A percentile compares a stretch with the other conserved stretches of the same genome.
These are phyloP conservation scores for Ploettnerulaceae sp. DNA, from an alignment of 2,329 filamentous ascomycete species.

Conservation along the genomic window DNA sequence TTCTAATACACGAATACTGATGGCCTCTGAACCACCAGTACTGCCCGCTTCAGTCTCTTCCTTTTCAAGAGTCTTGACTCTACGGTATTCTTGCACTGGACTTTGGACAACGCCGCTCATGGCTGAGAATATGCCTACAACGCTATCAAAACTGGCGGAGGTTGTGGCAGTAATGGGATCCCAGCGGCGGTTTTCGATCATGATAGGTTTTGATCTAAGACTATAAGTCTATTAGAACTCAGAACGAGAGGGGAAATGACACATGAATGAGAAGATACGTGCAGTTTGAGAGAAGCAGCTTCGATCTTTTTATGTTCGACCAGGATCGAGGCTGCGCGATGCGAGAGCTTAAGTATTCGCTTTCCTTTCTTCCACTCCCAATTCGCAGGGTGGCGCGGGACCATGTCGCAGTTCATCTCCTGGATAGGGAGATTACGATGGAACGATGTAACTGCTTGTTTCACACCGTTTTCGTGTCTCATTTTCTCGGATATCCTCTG, in stretches of 20 bases:
- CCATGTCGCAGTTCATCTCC: conserved; percentile 34
- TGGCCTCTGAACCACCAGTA: too few relatives aligned
- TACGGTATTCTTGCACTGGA: conserved; percentile 12
- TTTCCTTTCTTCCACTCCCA: conserved; percentile 41
- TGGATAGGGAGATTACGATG: conserved; percentile 35
- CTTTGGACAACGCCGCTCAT: neutral
- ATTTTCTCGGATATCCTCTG: conserved; percentile 36
- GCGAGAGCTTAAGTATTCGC: conserved; percentile 39
- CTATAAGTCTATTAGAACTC: too few relatives aligned
- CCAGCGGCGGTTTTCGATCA: conserved; percentile 35
- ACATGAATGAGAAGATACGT: conserved; percentile 15
- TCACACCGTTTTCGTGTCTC: conserved; percentile 36
- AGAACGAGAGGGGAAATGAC: neutral
- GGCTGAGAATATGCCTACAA: conserved; percentile 3
- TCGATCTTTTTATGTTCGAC: conserved; percentile 48
- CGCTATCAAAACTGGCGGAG: conserved; percentile 9
- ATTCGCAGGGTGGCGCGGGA: conserved; percentile 43
- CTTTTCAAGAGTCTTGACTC: neutral
- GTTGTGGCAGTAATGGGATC: conserved; percentile 32
- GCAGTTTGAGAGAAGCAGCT: conserved; percentile 43
- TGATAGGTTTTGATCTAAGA: conserved; percentile 10
- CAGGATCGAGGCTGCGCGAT: conserved; percentile 49
- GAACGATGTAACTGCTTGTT: conserved; percentile 39
- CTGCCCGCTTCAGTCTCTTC: too few relatives aligned
- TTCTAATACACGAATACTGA: too few relatives aligned